phyloP scores from a whole-genome alignment of 2,329 filamentous ascomycete species.

The Esteya vermicola region DNA sequence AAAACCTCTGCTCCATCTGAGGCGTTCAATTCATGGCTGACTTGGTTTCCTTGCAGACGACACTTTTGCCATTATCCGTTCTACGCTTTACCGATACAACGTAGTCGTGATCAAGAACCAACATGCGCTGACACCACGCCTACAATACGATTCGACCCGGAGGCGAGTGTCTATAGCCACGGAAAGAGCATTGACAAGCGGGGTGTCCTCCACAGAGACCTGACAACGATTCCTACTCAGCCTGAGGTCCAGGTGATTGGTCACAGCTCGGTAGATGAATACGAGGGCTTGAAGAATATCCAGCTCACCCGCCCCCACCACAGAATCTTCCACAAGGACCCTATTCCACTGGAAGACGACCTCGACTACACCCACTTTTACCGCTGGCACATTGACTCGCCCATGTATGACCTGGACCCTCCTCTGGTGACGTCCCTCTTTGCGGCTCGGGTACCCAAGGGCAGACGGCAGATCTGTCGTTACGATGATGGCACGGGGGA shows the following conservation, averaged over 20 bases:
- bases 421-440: constrained; percentile 58
- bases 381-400: constrained; percentile 68
- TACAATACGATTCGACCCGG: constrained; percentile 66
- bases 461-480: constrained; percentile 32
- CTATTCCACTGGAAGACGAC: constrained; percentile 26
- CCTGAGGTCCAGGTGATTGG: constrained; percentile 70
- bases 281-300: constrained; percentile 56
- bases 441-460: constrained; percentile 54
- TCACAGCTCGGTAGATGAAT: constrained; percentile 53
- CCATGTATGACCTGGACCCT: constrained; percentile 59
- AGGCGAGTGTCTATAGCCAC: constrained; percentile 52
- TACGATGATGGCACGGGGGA: constrained; percentile 62
- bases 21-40: neutral
- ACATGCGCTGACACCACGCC: constrained; percentile 44
- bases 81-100: constrained; percentile 53
- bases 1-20: neutral
- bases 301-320: constrained; percentile 62
- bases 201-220: constrained; percentile 59
- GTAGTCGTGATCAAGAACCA: constrained; percentile 61
- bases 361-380: constrained; percentile 43
- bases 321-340: constrained; percentile 1
- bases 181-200: constrained; percentile 57
- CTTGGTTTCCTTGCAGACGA: constrained; percentile 27
- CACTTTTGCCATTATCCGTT: constrained; percentile 48
- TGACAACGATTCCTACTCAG: constrained; percentile 69